Percentiles rank a stretch among this genome's conserved stretches.
These are phyloP conservation scores for Rhododendron mucronatum DNA, from an alignment of 148 eudicot species.

Conservation along the genomic window DNA sequence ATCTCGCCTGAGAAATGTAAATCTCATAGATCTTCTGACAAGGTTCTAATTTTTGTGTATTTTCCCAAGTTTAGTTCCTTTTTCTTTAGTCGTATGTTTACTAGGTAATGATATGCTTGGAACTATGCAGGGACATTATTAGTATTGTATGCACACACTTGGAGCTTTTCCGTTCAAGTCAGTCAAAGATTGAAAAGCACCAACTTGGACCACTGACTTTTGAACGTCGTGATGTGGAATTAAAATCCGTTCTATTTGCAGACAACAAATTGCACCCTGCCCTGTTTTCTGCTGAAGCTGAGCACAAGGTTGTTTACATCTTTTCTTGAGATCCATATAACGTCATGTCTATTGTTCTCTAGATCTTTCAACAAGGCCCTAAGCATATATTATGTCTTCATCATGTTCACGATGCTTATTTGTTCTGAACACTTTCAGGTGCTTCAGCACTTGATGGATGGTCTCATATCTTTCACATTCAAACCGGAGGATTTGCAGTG, in stretches of 20 bases:
- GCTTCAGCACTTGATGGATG: slow-evolving; percentile 92
- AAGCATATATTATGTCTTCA: not conserved
- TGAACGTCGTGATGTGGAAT: slow-evolving; percentile 68
- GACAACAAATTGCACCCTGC: slow-evolving; percentile 89
- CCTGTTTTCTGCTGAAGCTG: slow-evolving; percentile 84
- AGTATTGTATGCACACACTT: slow-evolving; percentile 62
- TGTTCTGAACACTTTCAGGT: slow-evolving; percentile 47
- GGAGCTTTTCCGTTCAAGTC: slow-evolving; percentile 78
- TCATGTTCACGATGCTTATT: slow-evolving; percentile 4
- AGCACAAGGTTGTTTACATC: slow-evolving; percentile 64
- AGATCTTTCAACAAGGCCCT: not conserved
- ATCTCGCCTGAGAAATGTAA: slow-evolving; percentile 66
- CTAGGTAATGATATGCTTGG: slow-evolving; percentile 14
- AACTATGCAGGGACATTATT: slow-evolving; percentile 72
- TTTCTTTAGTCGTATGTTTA: not conserved
- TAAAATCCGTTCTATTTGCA: slow-evolving; percentile 57
- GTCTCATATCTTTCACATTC: slow-evolving; percentile 64
- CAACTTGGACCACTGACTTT: slow-evolving; percentile 43
- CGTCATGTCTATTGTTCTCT: not conserved
- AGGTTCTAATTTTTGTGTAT: slow-evolving; percentile 38
- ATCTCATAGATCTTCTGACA: slow-evolving; percentile 86
- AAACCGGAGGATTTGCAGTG: slow-evolving; percentile 80
- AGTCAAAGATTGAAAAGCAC: slow-evolving; percentile 58
- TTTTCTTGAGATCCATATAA: not conserved
- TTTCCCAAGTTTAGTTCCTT: not conserved